phyloP scores from a whole-genome alignment of 202 grass and related monocot genomes.

The Brachypodium distachyon region DNA sequence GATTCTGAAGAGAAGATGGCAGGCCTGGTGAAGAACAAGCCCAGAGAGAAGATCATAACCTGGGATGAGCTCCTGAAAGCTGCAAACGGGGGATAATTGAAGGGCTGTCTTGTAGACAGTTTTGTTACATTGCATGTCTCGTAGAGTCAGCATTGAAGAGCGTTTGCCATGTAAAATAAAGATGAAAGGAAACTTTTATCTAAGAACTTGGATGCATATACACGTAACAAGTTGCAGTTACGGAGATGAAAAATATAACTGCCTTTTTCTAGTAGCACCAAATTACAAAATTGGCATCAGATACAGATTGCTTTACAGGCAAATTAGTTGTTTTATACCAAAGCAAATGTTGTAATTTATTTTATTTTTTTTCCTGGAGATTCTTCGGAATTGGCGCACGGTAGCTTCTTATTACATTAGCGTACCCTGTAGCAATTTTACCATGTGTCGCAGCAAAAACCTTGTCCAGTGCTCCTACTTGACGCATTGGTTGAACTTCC shows the following conservation, averaged over 20 bases:
- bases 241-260: background rate
- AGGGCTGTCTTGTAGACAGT: background rate
- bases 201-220: background rate
- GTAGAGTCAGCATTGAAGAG: background rate
- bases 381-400: background rate
- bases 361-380: background rate
- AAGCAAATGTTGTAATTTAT: too few relatives aligned
- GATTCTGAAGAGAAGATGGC: conserved; percentile 52
- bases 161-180: background rate
- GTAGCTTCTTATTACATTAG: background rate
- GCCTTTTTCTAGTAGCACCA: background rate
- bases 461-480: background rate
- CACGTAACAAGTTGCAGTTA: background rate
- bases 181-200: background rate
- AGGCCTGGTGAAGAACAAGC: conserved; percentile 51
- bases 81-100: conserved; percentile 21
- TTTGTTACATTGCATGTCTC: background rate
- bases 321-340: background rate
- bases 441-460: too few relatives aligned
- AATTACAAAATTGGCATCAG: background rate
- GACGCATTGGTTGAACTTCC: too few relatives aligned
- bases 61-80: conserved; percentile 51
- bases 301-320: background rate
- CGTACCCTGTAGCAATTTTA: too few relatives aligned
- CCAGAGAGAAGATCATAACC: conserved; percentile 66